Conservation (phyloP, 768 basidiomycete genomes). For the Pleurotus eryngii region DNA sequence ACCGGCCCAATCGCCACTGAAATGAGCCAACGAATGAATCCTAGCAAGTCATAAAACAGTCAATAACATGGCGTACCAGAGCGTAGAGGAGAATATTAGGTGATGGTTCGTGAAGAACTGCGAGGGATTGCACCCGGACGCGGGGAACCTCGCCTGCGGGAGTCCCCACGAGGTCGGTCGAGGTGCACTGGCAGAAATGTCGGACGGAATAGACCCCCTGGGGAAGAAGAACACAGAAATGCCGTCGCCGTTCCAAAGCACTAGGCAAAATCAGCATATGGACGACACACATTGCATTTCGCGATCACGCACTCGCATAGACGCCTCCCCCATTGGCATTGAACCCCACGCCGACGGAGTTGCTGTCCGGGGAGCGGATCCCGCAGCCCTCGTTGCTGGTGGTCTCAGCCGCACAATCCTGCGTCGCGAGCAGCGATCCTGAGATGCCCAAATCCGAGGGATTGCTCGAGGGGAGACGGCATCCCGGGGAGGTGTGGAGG, state of each 20-base stretch:
- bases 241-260: constrained; percentile 75
- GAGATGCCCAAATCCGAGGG: constrained; percentile 51
- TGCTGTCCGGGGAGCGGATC: constrained; percentile 52
- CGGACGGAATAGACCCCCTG: constrained; percentile 66
- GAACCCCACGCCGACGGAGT: constrained; percentile 82
- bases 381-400: constrained; percentile 84
- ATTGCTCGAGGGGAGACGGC: constrained; percentile 51
- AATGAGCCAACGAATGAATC: too few species aligned
- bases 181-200: constrained; percentile 73
- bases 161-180: constrained; percentile 73
- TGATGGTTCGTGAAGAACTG: constrained; percentile 75
- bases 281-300: too few species aligned
- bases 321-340: constrained; percentile 85
- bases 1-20: constrained; percentile 84
- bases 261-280: constrained; percentile 23
- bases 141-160: constrained; percentile 79
- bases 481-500: constrained; percentile 74
- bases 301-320: constrained; percentile 70
- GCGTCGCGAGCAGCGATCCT: constrained; percentile 64
- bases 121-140: constrained; percentile 70
- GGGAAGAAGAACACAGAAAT: constrained; percentile 84
- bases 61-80: constrained; percentile 29
- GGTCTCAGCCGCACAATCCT: constrained; percentile 67
- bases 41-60: too few species aligned
- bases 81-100: constrained; percentile 81